Conservation (phyloP, 495 filamentous ascomycete genomes). For the Talaromyces borbonicus region DNA sequence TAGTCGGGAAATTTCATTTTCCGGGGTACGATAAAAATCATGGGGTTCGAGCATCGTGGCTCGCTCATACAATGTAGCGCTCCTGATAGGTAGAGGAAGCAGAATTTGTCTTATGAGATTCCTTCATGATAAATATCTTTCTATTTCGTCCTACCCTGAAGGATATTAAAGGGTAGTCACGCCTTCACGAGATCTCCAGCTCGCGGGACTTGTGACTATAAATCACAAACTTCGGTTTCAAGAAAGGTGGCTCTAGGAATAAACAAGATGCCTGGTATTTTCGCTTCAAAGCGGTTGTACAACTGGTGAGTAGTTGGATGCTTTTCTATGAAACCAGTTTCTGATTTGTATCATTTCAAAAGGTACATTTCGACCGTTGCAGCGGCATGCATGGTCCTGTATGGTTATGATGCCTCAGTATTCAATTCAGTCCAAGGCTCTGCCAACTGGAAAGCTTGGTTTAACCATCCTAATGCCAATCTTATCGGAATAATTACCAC, state of each 20-base stretch:
- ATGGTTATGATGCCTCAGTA: conserved; percentile 57
- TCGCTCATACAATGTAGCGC: too few relatives aligned
- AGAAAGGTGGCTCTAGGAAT: background rate
- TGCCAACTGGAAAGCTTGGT: conserved; percentile 48
- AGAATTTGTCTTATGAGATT: too few relatives aligned
- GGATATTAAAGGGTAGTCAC: too few relatives aligned
- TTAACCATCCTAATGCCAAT: conserved; percentile 41
- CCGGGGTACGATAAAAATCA: too few relatives aligned
- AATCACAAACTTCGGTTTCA: background rate
- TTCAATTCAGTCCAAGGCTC: conserved; percentile 55
- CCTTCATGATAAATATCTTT: too few relatives aligned
- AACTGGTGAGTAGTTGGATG: conserved; percentile 24
- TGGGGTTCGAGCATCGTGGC: too few relatives aligned
- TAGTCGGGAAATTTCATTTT: too few relatives aligned
- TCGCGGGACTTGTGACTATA: background rate
- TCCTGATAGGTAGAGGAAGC: too few relatives aligned
- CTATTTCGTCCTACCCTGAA: too few relatives aligned
- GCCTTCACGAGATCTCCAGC: too few relatives aligned
- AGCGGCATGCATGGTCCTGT: conserved; percentile 57
- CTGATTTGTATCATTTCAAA: conserved; percentile 12
- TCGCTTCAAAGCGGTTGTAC: conserved; percentile 17
- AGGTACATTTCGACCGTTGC: conserved; percentile 55
- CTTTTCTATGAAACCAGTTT: background rate
- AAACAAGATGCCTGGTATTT: background rate
- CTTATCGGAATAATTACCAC: conserved; percentile 51